Conservation (phyloP, 106 monocot genomes). For the Dendrobium huoshanense region DNA sequence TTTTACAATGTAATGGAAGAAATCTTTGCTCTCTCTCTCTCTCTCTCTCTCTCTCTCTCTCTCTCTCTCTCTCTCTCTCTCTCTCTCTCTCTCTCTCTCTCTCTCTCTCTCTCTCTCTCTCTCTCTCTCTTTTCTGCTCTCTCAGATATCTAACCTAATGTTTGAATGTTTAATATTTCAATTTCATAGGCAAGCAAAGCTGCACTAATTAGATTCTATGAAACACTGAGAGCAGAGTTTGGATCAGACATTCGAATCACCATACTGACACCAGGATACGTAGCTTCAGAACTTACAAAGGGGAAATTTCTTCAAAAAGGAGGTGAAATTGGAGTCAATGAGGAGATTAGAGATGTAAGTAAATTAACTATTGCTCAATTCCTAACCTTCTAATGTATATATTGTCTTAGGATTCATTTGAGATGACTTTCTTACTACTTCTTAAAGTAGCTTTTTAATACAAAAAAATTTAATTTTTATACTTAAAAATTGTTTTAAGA, state of each 20-base stretch:
- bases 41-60: neutral
- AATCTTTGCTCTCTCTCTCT: no score
- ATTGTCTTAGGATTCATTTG: no score
- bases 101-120: neutral
- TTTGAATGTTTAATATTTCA: neutral
- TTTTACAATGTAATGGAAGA: constrained; percentile 57
- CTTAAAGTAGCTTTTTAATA: no score
- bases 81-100: no score
- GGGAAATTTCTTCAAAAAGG: constrained; percentile 60
- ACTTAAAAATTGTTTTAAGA: no score
- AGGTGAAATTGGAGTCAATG: constrained; percentile 38
- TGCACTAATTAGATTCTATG: constrained; percentile 67
- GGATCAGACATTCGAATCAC: constrained; percentile 58
- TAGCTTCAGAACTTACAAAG: constrained; percentile 69
- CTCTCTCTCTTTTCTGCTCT: neutral
- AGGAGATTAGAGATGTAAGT: constrained; percentile 58
- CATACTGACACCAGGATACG: constrained; percentile 55
- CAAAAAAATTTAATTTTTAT: no score
- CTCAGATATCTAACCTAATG: neutral
- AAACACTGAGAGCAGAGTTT: constrained; percentile 63
- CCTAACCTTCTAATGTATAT: neutral
- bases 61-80: neutral
- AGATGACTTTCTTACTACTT: no score
- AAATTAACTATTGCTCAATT: neutral
- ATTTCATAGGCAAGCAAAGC: constrained; percentile 72